phyloP scores from a whole-genome alignment of 2,329 filamentous ascomycete genomes.

The Myriosclerotinia duriaeana region DNA sequence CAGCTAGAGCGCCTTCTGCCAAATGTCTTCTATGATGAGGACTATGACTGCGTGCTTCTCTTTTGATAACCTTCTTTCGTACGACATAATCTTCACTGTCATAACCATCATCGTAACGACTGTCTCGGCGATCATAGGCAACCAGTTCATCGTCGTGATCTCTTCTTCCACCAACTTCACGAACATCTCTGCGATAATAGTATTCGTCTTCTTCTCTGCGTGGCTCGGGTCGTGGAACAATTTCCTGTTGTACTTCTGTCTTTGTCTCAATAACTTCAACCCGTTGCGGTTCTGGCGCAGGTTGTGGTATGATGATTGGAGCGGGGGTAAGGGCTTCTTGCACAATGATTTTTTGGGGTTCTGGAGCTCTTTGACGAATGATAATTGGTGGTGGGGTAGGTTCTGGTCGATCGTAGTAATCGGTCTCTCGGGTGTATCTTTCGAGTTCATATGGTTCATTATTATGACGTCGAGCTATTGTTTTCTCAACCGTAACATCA shows the following conservation, averaged over 20 bases:
- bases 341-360: conserved; percentile 60
- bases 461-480: conserved; percentile 33
- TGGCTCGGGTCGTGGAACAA: conserved; percentile 32
- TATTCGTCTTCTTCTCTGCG: conserved; percentile 41
- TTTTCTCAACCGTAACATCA: conserved; percentile 31
- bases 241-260: conserved; percentile 33
- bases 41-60: conserved; percentile 49
- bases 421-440: conserved; percentile 60
- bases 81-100: conserved; percentile 47
- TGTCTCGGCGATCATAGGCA: conserved; percentile 45
- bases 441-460: conserved; percentile 50
- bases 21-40: conserved; percentile 58
- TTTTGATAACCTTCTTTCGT: conserved; percentile 44
- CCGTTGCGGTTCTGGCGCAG: conserved; percentile 31
- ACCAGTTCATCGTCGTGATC: conserved; percentile 35
- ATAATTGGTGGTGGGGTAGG: conserved; percentile 54
- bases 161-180: conserved; percentile 31
- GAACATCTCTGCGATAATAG: conserved; percentile 42
- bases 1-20: conserved; percentile 64
- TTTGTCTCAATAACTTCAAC: conserved; percentile 35
- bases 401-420: conserved; percentile 57
- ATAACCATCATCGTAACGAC: conserved; percentile 45
- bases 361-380: conserved; percentile 55
- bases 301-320: conserved; percentile 47
- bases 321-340: conserved; percentile 56